These are phyloP conservation scores for Leishmania martiniquensis DNA, from an alignment of 208 protist species.

Conservation along the genomic window DNA sequence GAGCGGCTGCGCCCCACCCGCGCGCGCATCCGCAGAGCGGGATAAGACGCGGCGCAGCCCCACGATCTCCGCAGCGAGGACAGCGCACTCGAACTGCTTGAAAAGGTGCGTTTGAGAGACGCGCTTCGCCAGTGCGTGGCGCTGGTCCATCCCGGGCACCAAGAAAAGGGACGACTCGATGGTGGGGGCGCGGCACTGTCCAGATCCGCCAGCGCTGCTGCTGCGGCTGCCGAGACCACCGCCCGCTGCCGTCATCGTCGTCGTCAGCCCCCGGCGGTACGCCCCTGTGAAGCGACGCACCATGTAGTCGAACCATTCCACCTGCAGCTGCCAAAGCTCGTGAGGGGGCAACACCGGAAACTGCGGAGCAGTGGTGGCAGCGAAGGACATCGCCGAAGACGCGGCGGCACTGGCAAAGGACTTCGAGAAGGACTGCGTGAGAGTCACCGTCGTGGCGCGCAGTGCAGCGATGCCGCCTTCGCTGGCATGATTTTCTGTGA, in stretches of 20 bases:
- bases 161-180: conserved; percentile 59
- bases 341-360: conserved; percentile 6
- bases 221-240: too few species aligned
- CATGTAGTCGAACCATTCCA: conserved; percentile 22
- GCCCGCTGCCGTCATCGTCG: too few species aligned
- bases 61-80: conserved; percentile 49
- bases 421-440: conserved; percentile 17
- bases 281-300: conserved; percentile 23
- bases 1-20: background rate
- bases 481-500: background rate
- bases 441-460: conserved; percentile 20
- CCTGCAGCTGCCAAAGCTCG: conserved; percentile 28
- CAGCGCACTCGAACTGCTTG: conserved; percentile 49
- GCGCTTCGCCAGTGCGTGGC: conserved; percentile 36
- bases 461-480: conserved; percentile 7
- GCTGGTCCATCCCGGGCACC: conserved; percentile 45
- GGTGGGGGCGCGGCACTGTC: background rate
- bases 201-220: background rate
- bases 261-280: conserved; percentile 28
- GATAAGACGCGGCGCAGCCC: conserved; percentile 45
- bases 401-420: conserved; percentile 6
- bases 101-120: conserved; percentile 59
- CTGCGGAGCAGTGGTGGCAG: background rate
- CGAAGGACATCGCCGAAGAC: background rate
- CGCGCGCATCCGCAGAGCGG: conserved; percentile 11